Percentiles rank a stretch among this genome's conserved stretches.
Evolutionary conservation across 441 rosid species (phyloP).

Genomic region (Monsonia emarginata): DNA sequence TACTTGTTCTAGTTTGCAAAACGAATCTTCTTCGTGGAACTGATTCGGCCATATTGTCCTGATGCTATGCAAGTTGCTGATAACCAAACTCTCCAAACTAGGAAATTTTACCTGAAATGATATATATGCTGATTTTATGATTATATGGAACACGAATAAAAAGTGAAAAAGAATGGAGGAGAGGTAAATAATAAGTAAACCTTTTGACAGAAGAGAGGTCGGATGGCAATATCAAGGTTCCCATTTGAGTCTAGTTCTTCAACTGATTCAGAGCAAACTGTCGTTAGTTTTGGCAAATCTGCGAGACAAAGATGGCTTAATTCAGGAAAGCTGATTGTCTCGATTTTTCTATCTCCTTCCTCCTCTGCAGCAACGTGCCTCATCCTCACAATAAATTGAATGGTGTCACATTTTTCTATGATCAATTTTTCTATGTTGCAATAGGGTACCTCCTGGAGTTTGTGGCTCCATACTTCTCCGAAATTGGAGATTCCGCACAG

Average conservation of each 20-base stretch:
- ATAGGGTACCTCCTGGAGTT: too few relatives aligned
- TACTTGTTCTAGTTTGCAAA: neutral
- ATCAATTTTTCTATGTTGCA: too few relatives aligned
- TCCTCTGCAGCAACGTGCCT: neutral
- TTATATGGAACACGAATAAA: too few relatives aligned
- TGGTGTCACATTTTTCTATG: too few relatives aligned
- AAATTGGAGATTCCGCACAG: neutral
- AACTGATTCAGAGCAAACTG: neutral
- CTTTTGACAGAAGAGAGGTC: too few relatives aligned
- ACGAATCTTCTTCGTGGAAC: neutral
- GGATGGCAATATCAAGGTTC: too few relatives aligned
- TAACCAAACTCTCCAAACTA: neutral
- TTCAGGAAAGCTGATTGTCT: neutral
- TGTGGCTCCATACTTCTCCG: too few relatives aligned
- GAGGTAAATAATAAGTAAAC: too few relatives aligned
- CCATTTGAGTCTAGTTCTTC: neutral
- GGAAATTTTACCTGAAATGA: neutral
- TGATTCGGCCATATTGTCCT: neutral
- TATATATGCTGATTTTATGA: too few relatives aligned
- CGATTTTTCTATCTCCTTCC: neutral
- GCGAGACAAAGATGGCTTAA: neutral
- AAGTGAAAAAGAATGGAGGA: too few relatives aligned
- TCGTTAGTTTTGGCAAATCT: neutral
- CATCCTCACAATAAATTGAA: neutral
- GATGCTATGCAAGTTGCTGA: neutral